Percentiles rank a stretch among this genome's conserved stretches.
phyloP scores from a whole-genome alignment of 108 stramenopile genomes.

The Schizochytrium sp. region DNA sequence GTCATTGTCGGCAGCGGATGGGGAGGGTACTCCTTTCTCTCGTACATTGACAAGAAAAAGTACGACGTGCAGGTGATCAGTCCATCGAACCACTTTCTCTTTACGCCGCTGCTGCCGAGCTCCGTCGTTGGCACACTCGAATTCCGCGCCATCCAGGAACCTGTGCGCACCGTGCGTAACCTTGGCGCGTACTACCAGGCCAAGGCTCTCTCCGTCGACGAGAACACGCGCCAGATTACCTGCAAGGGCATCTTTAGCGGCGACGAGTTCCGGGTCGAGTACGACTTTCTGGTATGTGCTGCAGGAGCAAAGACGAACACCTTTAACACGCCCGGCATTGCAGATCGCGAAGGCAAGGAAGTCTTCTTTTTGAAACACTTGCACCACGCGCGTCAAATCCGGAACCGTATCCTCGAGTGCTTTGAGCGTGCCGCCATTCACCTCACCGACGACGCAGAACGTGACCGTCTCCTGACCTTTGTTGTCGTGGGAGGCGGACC shows the following conservation, averaged over 20 bases:
- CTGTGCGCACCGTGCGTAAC: slow-evolving; percentile 62
- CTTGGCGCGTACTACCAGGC: slow-evolving; percentile 64
- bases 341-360: slow-evolving; percentile 59
- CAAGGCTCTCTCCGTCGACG: slow-evolving; percentile 61
- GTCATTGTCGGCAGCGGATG: slow-evolving; percentile 29
- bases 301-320: slow-evolving; percentile 85
- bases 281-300: slow-evolving; percentile 76
- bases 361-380: slow-evolving; percentile 91
- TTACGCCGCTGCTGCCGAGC: slow-evolving; percentile 86
- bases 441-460: slow-evolving; percentile 54
- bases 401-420: slow-evolving; percentile 80
- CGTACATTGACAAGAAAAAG: slow-evolving; percentile 41
- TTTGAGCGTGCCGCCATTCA: slow-evolving; percentile 86
- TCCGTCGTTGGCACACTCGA: slow-evolving; percentile 94
- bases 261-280: slow-evolving; percentile 61
- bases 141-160: slow-evolving; percentile 86
- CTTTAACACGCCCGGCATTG: slow-evolving; percentile 60
- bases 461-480: slow-evolving; percentile 74
- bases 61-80: slow-evolving; percentile 58
- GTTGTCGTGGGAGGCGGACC: slow-evolving; percentile 95
- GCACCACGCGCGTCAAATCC: slow-evolving; percentile 79
- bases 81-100: slow-evolving; percentile 88
- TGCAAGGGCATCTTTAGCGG: slow-evolving; percentile 60
- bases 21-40: slow-evolving; percentile 27
- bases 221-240: slow-evolving; percentile 34